Evolutionary conservation across 148 eudicot genomes (phyloP).

Genomic region (Dianthus caryophyllus): DNA sequence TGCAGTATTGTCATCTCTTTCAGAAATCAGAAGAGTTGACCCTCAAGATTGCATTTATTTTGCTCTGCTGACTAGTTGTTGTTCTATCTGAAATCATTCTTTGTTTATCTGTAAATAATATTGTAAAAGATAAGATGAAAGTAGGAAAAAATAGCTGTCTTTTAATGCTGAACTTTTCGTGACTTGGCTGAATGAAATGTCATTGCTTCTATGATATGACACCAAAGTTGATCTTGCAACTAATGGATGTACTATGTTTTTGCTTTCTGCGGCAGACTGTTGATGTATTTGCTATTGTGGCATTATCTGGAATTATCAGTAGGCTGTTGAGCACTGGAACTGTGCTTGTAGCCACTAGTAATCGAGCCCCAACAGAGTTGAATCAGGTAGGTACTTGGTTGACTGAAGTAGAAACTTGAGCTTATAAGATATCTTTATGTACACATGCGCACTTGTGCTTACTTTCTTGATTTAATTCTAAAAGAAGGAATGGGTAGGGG

Average conservation of each 20-base stretch:
- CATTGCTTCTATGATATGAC: background rate
- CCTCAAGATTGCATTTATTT: background rate
- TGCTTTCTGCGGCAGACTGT: constrained; percentile 74
- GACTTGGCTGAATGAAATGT: background rate
- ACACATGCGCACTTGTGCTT: background rate
- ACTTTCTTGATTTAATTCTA: background rate
- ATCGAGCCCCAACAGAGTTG: constrained; percentile 81
- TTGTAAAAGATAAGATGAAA: background rate
- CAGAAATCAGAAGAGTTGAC: background rate
- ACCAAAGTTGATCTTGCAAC: constrained; percentile 17
- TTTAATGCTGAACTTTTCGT: background rate
- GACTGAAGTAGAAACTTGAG: background rate
- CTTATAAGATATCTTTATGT: background rate
- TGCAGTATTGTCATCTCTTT: background rate
- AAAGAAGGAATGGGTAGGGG: background rate
- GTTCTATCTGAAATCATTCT: background rate
- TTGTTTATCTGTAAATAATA: background rate
- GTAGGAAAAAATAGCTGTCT: background rate
- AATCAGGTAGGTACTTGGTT: constrained; percentile 56
- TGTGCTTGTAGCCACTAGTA: constrained; percentile 94
- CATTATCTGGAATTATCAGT: constrained; percentile 97
- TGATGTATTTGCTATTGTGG: constrained; percentile 99
- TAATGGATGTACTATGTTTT: constrained; percentile 23
- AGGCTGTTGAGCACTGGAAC: constrained; percentile 93
- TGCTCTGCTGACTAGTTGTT: background rate